Conservation (phyloP, 768 basidiomycete species). For the Agaricus subrufescens region DNA sequence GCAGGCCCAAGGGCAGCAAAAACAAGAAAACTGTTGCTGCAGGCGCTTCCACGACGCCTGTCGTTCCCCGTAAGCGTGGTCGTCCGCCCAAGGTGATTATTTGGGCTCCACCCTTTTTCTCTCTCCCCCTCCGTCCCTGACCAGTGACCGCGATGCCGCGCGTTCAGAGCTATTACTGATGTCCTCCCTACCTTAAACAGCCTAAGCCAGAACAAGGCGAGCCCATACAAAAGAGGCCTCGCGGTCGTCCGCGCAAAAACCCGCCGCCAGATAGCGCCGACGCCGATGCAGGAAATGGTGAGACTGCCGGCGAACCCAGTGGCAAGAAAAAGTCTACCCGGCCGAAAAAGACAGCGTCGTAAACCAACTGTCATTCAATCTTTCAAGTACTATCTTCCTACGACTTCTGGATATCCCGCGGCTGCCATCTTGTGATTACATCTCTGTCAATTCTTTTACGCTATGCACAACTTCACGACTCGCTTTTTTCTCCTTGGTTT, state of each 20-base stretch:
- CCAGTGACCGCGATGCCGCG: slow-evolving; percentile 8
- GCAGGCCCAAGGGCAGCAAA: slow-evolving; percentile 88
- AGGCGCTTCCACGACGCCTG: slow-evolving; percentile 28
- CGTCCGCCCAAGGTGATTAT: slow-evolving; percentile 59
- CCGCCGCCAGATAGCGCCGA: slow-evolving; percentile 35
- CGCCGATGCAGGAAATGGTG: slow-evolving; percentile 21
- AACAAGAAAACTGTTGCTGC: slow-evolving; percentile 43
- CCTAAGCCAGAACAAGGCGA: slow-evolving; percentile 48
- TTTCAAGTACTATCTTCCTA: slow-evolving; percentile 15
- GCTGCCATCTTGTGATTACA: slow-evolving; percentile 18
- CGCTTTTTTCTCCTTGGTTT: slow-evolving; percentile 22
- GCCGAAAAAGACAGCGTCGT: slow-evolving; percentile 51
- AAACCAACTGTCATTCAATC: slow-evolving; percentile 12
- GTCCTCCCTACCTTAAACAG: slow-evolving; percentile 21
- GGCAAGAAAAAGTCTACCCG: slow-evolving; percentile 70
- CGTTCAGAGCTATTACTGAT: slow-evolving; percentile 16
- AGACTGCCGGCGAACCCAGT: slow-evolving; percentile 40
- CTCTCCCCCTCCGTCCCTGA: slow-evolving; percentile 3
- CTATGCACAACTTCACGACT: slow-evolving; percentile 11
- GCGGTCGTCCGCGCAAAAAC: slow-evolving; percentile 73
- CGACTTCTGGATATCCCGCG: slow-evolving; percentile 22
- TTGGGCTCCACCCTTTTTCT: slow-evolving; percentile 16
- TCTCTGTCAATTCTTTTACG: slow-evolving; percentile 9
- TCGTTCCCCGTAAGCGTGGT: slow-evolving; percentile 52
- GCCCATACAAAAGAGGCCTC: slow-evolving; percentile 56